Base-by-base conservation (phyloP, 2,329 filamentous ascomycete species). In the Fusarium xyrophilum region DNA sequence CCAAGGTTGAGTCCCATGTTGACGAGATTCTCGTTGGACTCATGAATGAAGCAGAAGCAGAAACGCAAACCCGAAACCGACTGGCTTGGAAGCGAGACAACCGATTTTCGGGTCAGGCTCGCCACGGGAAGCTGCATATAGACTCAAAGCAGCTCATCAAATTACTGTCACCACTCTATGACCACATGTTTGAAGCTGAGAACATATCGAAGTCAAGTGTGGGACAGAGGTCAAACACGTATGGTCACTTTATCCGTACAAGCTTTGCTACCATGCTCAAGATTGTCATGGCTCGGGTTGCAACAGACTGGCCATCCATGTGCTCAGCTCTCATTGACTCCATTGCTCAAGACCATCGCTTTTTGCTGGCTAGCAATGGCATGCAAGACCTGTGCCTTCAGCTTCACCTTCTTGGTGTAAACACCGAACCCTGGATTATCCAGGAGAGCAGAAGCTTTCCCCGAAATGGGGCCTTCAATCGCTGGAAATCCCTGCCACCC, bases 151-250 rank as follows among this genome's bases (percentile, higher is more conserved):
- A 79, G 12, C 74, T 87, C 2, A 79, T 79, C 4, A 65, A 65
- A 6, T 63, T 82, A 13, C 63, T 85, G 4, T 80, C 82, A 53
- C 60, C 76, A 6, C 66, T 84, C 4, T 86, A 85, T 67, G 66
- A 77, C 15, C 69, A 78, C 11, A 83, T 86, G 78, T 85, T 86
- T 47, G 53, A 73, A 23, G 48, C 74, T 25, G 83, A 85, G 67
- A 77, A 81, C 46, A 56, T 76, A 6, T 39, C 38, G 2, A 63
- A 51, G 21, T 48, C 67, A 27, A 66, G 46, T 40, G 35, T 60
- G 21, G 36, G 40, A 13, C 32, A 46, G 14, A 66, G 63, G 46
- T 55, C 42, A 43, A 55, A 60, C 15, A 57, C 56, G 3, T 78
- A 77, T 40, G 69, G 76, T 0, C 67, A 71, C 23, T 81, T 78